Percentiles rank a stretch among this genome's conserved stretches.
These are phyloP conservation scores for Agapanthus africanus DNA, from an alignment of 106 monocot genomes.

Conservation along the genomic window DNA sequence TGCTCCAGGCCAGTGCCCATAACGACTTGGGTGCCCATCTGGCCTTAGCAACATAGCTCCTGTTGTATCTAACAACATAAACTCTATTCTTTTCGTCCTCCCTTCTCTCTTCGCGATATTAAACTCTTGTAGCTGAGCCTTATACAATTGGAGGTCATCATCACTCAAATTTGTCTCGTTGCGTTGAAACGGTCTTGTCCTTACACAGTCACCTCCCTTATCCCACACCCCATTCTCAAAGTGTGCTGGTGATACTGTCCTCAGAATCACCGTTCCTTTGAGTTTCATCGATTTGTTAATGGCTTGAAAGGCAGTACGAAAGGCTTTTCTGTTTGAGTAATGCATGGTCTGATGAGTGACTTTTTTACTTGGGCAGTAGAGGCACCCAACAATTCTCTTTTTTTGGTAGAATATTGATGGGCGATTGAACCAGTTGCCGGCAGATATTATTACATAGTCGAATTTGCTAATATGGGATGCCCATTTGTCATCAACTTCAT, in stretches of 20 bases:
- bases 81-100: conserved; percentile 21
- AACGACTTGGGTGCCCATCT: conserved; percentile 57
- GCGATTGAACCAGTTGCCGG: conserved; percentile 49
- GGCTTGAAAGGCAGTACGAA: conserved; percentile 30
- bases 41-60: conserved; percentile 39
- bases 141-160: conserved; percentile 26
- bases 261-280: conserved; percentile 18
- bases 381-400: conserved; percentile 23
- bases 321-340: conserved; percentile 27
- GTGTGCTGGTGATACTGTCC: conserved; percentile 38
- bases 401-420: conserved; percentile 31
- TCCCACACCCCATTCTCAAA: conserved; percentile 51
- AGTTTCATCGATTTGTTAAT: conserved; percentile 6
- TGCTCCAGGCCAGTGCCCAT: conserved; percentile 35
- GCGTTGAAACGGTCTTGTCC: conserved; percentile 23
- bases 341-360: conserved; percentile 16
- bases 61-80: conserved; percentile 39
- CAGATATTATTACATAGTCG: conserved; percentile 36
- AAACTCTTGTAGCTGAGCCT: conserved; percentile 35
- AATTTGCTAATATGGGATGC: conserved; percentile 3
- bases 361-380: conserved; percentile 15
- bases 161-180: conserved; percentile 18
- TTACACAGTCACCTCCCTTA: conserved; percentile 39
- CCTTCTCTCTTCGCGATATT: conserved; percentile 23
- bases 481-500: conserved; percentile 32